Conservation (phyloP, 371 early-diverging fungal species). For the Phascolomyces articulosus region DNA sequence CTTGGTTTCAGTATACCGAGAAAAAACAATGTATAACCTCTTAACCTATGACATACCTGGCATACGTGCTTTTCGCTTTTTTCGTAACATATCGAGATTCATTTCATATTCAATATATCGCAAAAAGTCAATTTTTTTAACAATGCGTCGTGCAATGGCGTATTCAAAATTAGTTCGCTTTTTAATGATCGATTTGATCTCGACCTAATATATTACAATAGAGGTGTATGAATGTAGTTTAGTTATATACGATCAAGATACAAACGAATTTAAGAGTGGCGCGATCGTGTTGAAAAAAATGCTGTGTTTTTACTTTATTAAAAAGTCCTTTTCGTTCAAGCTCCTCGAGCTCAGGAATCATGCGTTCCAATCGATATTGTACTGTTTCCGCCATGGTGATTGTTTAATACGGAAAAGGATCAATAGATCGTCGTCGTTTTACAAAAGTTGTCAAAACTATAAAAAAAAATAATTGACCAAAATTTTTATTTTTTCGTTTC, state of each 20-base stretch:
- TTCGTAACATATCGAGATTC: conserved; percentile 85
- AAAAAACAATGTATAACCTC: too few species aligned
- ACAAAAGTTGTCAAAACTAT: conserved; percentile 1
- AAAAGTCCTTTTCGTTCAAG: conserved; percentile 82
- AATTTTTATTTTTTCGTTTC: not conserved
- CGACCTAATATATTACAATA: conserved; percentile 48
- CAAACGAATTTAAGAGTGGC: too few species aligned
- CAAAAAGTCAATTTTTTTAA: conserved; percentile 80
- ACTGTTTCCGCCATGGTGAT: conserved; percentile 86
- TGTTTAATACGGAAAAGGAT: not conserved
- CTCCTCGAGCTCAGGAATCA: conserved; percentile 93
- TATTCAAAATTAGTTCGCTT: conserved; percentile 90
- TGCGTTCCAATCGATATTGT: conserved; percentile 88
- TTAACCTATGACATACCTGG: conserved; percentile 13
- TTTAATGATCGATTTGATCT: conserved; percentile 88
- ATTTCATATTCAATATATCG: conserved; percentile 94
- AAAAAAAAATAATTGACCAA: not conserved
- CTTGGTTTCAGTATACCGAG: too few species aligned
- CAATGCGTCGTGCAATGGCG: conserved; percentile 76
- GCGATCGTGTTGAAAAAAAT: too few species aligned
- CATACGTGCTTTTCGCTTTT: conserved; percentile 77
- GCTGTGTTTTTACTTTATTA: conserved; percentile 59
- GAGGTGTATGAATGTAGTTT: not conserved
- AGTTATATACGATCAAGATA: not conserved
- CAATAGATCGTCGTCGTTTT: not conserved